Percentiles rank a stretch among this genome's conserved stretches.
These are phyloP conservation scores for Lepidium africanum DNA, from an alignment of 345 rosid genomes.

Conservation along the genomic window DNA sequence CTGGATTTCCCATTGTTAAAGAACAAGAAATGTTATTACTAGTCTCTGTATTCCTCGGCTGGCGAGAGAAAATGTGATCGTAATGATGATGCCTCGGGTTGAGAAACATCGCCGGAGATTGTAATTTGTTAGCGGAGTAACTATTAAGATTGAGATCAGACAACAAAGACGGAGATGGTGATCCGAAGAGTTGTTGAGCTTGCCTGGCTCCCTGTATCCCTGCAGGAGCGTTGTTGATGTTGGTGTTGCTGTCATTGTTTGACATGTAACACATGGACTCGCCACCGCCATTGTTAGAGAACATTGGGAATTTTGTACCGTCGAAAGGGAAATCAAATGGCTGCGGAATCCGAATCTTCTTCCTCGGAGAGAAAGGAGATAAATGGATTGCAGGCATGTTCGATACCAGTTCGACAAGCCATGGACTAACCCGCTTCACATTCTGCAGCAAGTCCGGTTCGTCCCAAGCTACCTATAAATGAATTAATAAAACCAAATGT, in stretches of 20 bases:
- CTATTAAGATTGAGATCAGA: slow-evolving; percentile 49
- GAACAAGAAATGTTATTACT: slow-evolving; percentile 61
- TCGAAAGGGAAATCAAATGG: slow-evolving; percentile 52
- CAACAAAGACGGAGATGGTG: slow-evolving; percentile 49
- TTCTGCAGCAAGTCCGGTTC: slow-evolving; percentile 92
- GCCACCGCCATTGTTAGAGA: slow-evolving; percentile 42
- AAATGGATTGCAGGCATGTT: slow-evolving; percentile 62
- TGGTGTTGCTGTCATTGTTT: slow-evolving; percentile 25
- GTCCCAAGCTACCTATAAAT: slow-evolving; percentile 83
- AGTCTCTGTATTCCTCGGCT: slow-evolving; percentile 18
- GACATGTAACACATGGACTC: slow-evolving; percentile 52
- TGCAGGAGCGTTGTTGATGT: slow-evolving; percentile 54
- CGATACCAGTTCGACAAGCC: slow-evolving; percentile 89
- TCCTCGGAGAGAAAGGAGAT: slow-evolving; percentile 75
- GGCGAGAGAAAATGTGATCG: slow-evolving; percentile 28
- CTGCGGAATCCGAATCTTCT: slow-evolving; percentile 68
- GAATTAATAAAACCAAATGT: not conserved
- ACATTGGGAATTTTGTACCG: slow-evolving; percentile 38
- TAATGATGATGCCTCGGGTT: slow-evolving; percentile 38
- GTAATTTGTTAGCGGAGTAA: slow-evolving; percentile 46
- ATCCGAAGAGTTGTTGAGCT: slow-evolving; percentile 56
- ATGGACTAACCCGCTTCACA: slow-evolving; percentile 84
- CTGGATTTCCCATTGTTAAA: slow-evolving; percentile 62
- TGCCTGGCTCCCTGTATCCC: slow-evolving; percentile 99
- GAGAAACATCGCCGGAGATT: slow-evolving; percentile 43